Evolutionary conservation across 1,284 basidiomycete genomes (phyloP), one percentile per base, ranked within the genome.

Genomic region (Moesziomyces sp.): DNA sequence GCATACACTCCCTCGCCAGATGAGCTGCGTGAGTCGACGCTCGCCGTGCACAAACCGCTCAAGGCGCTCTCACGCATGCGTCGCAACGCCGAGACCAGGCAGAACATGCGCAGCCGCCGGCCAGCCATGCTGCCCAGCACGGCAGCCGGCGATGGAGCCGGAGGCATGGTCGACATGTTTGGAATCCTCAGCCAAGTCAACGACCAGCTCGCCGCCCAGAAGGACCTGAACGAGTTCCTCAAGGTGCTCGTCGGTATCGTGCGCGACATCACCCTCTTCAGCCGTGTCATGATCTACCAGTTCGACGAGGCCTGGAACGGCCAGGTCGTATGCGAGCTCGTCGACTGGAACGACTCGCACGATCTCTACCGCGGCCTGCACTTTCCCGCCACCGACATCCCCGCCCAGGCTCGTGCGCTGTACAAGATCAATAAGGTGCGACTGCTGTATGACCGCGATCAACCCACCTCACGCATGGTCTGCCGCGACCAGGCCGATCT

Each of bases 211-310:
- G 89, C 89, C 0, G 87, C 88, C 5, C 90, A 92, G 3, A 86
- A 88, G 0, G 90, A 93, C 74, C 83, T 94, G 53, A 89, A 91
- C 9, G 86, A 86, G 18, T 93, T 93, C 82, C 85, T 94, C 80
- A 91, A 93, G 59, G 88, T 93, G 52, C 88, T 89, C 0, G 92
- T 92, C 8, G 92, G 92, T 4, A 88, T 94, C 23, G 88, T 94
- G 67, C 91, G 92, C 83, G 92, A 94, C 79, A 81, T 94, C 62
- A 76, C 78, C 8, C 52, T 60, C 44, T 81, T 81, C 61, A 76
- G 76, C 30, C 88, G 93, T 10, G 91, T 93, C n/a, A 86, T 95
- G 84, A 87, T 93, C n/a, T 94, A 94, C 81, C 92, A 93, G 84
- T 91, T 91, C 78, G 90, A 91, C 82, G 90, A 91, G 74, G 70